Evolutionary conservation across 257 asterid genomes (phyloP).

Genomic region (Eucommia ulmoides): DNA sequence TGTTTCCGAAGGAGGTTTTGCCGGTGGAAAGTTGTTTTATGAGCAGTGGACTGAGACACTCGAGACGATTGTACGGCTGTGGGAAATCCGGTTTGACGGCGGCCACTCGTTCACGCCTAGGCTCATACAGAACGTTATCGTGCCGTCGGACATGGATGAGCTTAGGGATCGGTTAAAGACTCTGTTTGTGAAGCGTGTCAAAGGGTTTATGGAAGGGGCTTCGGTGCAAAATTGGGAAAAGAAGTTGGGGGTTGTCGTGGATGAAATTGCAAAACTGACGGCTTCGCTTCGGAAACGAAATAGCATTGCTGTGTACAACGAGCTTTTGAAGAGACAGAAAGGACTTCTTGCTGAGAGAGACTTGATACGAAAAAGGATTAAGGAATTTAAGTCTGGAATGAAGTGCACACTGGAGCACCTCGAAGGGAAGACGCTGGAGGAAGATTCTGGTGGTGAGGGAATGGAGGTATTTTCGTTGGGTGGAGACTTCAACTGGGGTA

Average conservation of each 20-base stretch:
- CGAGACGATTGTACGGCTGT: constrained; percentile 41
- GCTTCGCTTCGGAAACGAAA: constrained; percentile 2
- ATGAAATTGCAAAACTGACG: constrained; percentile 15
- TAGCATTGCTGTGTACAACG: constrained; percentile 6
- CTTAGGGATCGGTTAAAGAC: constrained; percentile 28
- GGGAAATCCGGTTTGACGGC: constrained; percentile 37
- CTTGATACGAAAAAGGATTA: constrained; percentile 37
- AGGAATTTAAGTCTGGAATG: constrained; percentile 51
- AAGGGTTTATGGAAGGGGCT: constrained; percentile 26
- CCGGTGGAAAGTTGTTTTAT: constrained; percentile 25
- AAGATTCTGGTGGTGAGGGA: constrained; percentile 1
- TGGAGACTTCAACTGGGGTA: constrained; percentile 44
- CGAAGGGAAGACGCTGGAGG: constrained; percentile 27
- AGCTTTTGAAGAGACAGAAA: constrained; percentile 15
- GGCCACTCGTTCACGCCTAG: constrained; percentile 30
- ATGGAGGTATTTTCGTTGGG: constrained; percentile 24
- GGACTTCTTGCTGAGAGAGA: constrained; percentile 40
- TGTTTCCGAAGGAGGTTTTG: constrained; percentile 3
- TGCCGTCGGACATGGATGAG: constrained; percentile 61
- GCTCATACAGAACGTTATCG: constrained; percentile 19
- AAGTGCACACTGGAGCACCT: constrained; percentile 32
- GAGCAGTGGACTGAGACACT: constrained; percentile 70
- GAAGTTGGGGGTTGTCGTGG: constrained; percentile 17
- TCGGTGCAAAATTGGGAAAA: constrained; percentile 34
- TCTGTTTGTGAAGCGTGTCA: constrained; percentile 36